Percentiles rank a stretch among this genome's conserved stretches.
phyloP scores from a whole-genome alignment of 148 eudicot species.

The Chenopodium formosanum region DNA sequence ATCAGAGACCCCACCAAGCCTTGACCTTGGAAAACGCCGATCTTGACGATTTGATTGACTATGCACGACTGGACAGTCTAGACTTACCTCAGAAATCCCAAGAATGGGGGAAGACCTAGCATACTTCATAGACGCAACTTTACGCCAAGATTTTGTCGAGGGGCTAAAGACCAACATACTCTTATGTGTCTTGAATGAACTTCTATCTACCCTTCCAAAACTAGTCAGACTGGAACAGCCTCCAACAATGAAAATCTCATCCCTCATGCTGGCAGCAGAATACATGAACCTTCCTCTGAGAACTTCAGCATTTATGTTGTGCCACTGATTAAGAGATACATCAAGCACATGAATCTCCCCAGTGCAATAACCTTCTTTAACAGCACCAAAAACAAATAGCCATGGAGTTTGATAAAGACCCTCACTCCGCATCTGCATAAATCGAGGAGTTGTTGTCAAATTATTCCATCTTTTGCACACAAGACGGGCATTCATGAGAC shows the following conservation, averaged over 20 bases:
- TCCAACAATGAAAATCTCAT: constrained; percentile 78
- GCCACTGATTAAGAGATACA: constrained; percentile 71
- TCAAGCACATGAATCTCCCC: constrained; percentile 88
- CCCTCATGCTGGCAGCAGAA: constrained; percentile 68
- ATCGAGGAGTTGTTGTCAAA: constrained; percentile 64
- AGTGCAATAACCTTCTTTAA: constrained; percentile 82
- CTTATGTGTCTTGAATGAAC: constrained; percentile 85
- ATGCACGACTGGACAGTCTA: constrained; percentile 49
- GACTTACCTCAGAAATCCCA: constrained; percentile 63
- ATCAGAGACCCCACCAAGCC: constrained; percentile 80
- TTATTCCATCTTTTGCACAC: constrained; percentile 92
- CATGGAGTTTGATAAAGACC: constrained; percentile 72
- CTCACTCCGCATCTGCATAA: constrained; percentile 78
- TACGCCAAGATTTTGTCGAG: constrained; percentile 68
- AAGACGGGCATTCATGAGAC: constrained; percentile 94
- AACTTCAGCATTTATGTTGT: constrained; percentile 56
- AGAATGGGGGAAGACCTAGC: constrained; percentile 81
- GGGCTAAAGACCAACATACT: constrained; percentile 74
- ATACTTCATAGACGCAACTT: constrained; percentile 78
- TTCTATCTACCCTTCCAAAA: constrained; percentile 78
- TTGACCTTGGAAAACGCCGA: constrained; percentile 58
- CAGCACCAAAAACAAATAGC: constrained; percentile 54
- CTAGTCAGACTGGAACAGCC: constrained; percentile 88
- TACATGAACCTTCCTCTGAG: constrained; percentile 84
- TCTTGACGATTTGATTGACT: constrained; percentile 66